Base-by-base conservation (phyloP, 106 monocot species). In the Apostasia shenzhenica region DNA sequence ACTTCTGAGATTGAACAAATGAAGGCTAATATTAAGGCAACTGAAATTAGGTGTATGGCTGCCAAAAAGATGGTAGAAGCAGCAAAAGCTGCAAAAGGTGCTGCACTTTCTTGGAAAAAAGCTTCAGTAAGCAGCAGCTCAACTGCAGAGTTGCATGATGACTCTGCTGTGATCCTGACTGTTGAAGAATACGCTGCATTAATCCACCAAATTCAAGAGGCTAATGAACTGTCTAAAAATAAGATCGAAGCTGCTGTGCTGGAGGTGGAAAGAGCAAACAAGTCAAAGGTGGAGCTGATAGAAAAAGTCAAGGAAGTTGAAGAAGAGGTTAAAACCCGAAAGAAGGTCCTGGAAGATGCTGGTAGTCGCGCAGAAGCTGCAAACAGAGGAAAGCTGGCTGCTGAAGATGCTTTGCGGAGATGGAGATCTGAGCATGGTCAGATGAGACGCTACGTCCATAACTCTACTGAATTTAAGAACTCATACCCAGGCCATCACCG, bases 11-110 rank as follows among this genome's bases (percentile, higher is more conserved):
- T 88, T 72, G 82, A 91, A 37, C 77, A 73, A 58, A 78, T 49
- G 43, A 84, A 84, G 57, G 57, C 63, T 49, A 74, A 72, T 48
- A 81, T 81, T 63, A 91, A 75, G 56, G 78, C 79, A 26, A 77
- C 81, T 49, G 88, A 95, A 56, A 75, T 81, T 37, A 75, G 83
- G 54, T 83, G 50, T 47, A 58, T 81, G 67, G 94, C 87, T 55
- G 91, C 88, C 5, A 85, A 77, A 70, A 94, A 88, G 73, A 79
- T 91, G 81, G 88, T 88, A 86, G 82, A 83, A 70, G 83, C 87
- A 8, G 84, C 85, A 60, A 85, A 73, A 83, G 85, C 90, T 63
- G 73, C 85, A 42, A 80, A 90, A 79, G 66, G 77, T 14, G 61
- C 67, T 60, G 80, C 84, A 42, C 72, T 90, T 68, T 78, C 78